Evolutionary conservation across 768 basidiomycete genomes (phyloP).

Genomic region (Hemileccinum rubropunctum): DNA sequence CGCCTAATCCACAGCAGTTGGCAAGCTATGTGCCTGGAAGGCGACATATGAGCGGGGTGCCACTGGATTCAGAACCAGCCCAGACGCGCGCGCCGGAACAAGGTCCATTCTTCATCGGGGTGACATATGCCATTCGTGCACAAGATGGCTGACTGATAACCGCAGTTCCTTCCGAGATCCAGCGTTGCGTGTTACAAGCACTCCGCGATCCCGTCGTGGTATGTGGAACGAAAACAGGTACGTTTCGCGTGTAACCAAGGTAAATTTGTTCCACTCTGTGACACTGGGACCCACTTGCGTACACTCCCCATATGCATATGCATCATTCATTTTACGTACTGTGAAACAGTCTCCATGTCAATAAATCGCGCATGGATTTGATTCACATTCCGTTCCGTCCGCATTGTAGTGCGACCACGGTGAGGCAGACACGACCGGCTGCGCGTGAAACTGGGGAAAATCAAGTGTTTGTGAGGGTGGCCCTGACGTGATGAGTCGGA

Average conservation of each 20-base stretch:
- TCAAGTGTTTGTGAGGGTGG: background rate
- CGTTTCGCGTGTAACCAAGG: background rate
- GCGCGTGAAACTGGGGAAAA: background rate
- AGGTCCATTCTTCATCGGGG: background rate
- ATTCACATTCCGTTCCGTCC: constrained; percentile 17
- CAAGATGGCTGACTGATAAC: constrained; percentile 1
- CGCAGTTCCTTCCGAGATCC: constrained; percentile 12
- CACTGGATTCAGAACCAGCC: background rate
- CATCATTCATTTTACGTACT: constrained; percentile 3
- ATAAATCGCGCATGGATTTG: background rate
- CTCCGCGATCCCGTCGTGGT: constrained; percentile 11
- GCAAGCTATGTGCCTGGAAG: constrained; percentile 19
- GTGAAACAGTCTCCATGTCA: constrained; percentile 20
- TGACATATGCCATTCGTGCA: constrained; percentile 7
- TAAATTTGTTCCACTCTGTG: background rate
- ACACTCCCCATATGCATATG: background rate
- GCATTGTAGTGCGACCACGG: constrained; percentile 5
- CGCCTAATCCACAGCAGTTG: constrained; percentile 6
- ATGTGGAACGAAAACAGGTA: constrained; percentile 3
- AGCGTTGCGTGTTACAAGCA: background rate
- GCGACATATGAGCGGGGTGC: background rate
- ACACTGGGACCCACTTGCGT: constrained; percentile 4
- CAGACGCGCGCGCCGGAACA: constrained; percentile 5
- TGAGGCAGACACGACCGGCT: constrained; percentile 12
- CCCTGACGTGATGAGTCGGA: constrained; percentile 15